Evolutionary conservation across 129 eudicot species (phyloP), one percentile per base, ranked within the genome.

Genomic region (Flaveria ramosissima): DNA sequence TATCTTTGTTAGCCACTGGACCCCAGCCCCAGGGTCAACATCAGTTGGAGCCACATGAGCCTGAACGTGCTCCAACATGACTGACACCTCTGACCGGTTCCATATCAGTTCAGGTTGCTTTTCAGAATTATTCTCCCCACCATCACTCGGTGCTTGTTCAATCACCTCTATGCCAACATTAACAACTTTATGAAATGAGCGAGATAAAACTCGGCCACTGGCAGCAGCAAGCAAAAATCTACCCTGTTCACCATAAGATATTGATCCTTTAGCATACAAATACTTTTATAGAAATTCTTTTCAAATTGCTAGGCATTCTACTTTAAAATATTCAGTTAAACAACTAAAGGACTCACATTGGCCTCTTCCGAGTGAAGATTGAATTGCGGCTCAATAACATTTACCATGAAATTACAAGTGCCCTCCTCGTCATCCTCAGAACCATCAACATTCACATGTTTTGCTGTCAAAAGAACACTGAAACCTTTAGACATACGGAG

Each of bases 21-120:
- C 75, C 61, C 98, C 98, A 77, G 98, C 98, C 76, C 98, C 96
- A 24, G 98, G 98, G 78, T 93, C 98, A 70, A 93, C 96, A 90
- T 93, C 98, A 60, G 98, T 93, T 72, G 98, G 98, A 71, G 98
- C 98, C 76, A 93, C 98, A 83, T 93, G 98, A 82, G 98, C 98
- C 83, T 93, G 98, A 68, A 93, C 98, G 19, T 86, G 95, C 81
- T 93, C 96, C 88, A 93, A 80, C 98, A 93, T 93, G 30, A 89
- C 92, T 14, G 98, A 90, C 75, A 88, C 77, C 81, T 93, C 98
- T 81, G 87, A 86, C 53, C 98, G 92, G 61, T 84, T 90, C 98
- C 95, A 93, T 42, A 92, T 88, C 88, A 93, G 52, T 81, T 93
- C 92, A 67, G 95, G 98, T 78, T 87, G 88, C 83, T 74, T 83